These are phyloP conservation scores for Kwoniella mangroviensis DNA, from an alignment of 768 basidiomycete genomes.

Conservation along the genomic window DNA sequence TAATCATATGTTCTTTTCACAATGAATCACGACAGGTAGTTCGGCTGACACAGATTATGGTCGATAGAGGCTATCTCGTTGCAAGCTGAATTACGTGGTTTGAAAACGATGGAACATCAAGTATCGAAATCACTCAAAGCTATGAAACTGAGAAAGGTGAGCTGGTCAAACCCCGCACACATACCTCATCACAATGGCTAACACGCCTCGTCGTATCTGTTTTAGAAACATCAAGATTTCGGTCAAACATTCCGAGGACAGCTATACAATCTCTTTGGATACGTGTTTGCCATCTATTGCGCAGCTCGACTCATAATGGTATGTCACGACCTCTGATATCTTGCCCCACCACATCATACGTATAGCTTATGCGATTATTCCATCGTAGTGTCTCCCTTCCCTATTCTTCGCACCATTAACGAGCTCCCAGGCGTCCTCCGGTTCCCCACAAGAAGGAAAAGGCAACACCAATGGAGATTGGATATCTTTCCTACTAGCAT, in stretches of 20 bases:
- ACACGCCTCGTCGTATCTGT: too few species aligned
- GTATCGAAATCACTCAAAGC: slow-evolving; percentile 42
- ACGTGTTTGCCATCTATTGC: slow-evolving; percentile 55
- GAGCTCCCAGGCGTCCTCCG: slow-evolving; percentile 31
- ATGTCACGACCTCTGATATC: neutral
- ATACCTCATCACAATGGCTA: neutral
- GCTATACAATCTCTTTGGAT: slow-evolving; percentile 50
- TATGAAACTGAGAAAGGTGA: slow-evolving; percentile 49
- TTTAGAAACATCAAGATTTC: slow-evolving; percentile 50
- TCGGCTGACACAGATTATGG: neutral
- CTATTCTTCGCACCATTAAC: slow-evolving; percentile 48
- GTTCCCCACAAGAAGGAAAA: slow-evolving; percentile 29
- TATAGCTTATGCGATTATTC: too few species aligned
- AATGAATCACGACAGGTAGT: neutral
- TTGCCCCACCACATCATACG: too few species aligned
- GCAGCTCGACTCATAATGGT: slow-evolving; percentile 54
- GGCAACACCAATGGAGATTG: slow-evolving; percentile 57
- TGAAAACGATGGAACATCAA: slow-evolving; percentile 52
- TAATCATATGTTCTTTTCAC: neutral
- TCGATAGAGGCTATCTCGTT: slow-evolving; percentile 20
- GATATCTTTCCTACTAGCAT: slow-evolving; percentile 56
- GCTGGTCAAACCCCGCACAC: slow-evolving; percentile 7
- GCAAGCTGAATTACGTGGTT: slow-evolving; percentile 47
- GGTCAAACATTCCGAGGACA: slow-evolving; percentile 48
- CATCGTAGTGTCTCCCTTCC: slow-evolving; percentile 49